Percentiles rank a stretch among this genome's conserved stretches.
Evolutionary conservation across 176 grass and related monocot genomes (phyloP).

Genomic region (Typha latifolia): DNA sequence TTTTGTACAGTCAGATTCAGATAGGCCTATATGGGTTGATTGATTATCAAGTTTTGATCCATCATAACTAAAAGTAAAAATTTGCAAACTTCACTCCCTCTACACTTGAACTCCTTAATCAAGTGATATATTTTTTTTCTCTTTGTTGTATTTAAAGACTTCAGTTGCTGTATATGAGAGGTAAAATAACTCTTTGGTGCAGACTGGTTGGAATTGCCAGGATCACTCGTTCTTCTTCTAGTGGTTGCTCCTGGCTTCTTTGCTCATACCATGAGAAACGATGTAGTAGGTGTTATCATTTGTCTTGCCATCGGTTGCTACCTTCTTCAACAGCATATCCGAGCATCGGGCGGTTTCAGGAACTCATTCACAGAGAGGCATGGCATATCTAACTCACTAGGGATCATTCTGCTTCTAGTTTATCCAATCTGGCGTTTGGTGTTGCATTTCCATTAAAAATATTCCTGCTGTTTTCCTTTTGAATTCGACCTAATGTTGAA

Average conservation of each 20-base stretch:
- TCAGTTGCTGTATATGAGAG: neutral
- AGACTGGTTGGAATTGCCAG: constrained; percentile 85
- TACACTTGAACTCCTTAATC: too few relatives aligned
- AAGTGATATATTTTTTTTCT: too few relatives aligned
- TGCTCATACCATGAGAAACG: constrained; percentile 35
- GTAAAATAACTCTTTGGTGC: constrained; percentile 3
- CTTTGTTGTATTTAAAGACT: too few relatives aligned
- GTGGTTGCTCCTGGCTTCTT: constrained; percentile 61
- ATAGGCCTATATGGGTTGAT: too few relatives aligned
- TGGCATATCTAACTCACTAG: constrained; percentile 62
- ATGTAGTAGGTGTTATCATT: constrained; percentile 36
- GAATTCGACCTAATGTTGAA: too few relatives aligned
- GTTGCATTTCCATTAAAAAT: constrained; percentile 26
- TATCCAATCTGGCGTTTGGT: constrained; percentile 77
- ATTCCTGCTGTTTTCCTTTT: too few relatives aligned
- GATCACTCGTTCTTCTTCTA: constrained; percentile 62
- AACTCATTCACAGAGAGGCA: constrained; percentile 67
- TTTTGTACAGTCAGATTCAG: too few relatives aligned
- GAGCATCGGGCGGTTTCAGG: constrained; percentile 72
- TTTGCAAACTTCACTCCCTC: too few relatives aligned
- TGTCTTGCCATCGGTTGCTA: constrained; percentile 78
- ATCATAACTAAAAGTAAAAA: too few relatives aligned
- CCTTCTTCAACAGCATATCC: constrained; percentile 84
- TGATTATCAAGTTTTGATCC: too few relatives aligned
- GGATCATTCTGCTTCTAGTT: constrained; percentile 73